Evolutionary conservation across 1,284 basidiomycete genomes (phyloP).

Genomic region (Ceratobasidium sp.): DNA sequence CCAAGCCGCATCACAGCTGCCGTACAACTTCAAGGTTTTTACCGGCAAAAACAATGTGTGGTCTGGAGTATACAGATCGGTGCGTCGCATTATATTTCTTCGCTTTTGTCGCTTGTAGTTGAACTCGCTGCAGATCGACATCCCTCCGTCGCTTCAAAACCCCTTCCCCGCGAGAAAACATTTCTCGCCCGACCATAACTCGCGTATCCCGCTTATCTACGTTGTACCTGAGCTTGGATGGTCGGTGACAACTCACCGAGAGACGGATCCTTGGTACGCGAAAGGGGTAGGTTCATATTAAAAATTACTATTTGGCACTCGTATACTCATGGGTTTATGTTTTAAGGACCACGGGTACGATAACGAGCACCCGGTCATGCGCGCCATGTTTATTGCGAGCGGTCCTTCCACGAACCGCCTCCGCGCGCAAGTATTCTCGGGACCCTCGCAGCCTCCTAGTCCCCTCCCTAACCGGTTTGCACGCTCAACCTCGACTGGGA

Average conservation of each 20-base stretch:
- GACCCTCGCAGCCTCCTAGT: slow-evolving; percentile 47
- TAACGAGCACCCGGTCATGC: slow-evolving; percentile 80
- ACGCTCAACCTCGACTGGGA: slow-evolving; percentile 50
- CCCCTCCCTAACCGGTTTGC: slow-evolving; percentile 49
- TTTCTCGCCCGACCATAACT: slow-evolving; percentile 69
- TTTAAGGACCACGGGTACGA: slow-evolving; percentile 85
- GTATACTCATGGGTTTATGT: neutral
- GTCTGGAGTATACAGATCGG: slow-evolving; percentile 8
- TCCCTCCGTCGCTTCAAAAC: slow-evolving; percentile 29
- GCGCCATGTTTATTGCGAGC: slow-evolving; percentile 89
- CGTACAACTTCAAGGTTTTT: slow-evolving; percentile 81
- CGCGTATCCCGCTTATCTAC: slow-evolving; percentile 86
- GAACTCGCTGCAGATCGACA: slow-evolving; percentile 11
- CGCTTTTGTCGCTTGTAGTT: neutral
- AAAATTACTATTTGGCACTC: slow-evolving; percentile 10
- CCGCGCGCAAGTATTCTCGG: slow-evolving; percentile 47
- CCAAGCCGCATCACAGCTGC: slow-evolving; percentile 63
- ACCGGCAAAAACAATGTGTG: slow-evolving; percentile 64
- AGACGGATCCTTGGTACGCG: slow-evolving; percentile 63
- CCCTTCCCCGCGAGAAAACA: slow-evolving; percentile 77
- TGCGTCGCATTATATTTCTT: neutral
- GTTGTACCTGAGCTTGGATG: slow-evolving; percentile 84
- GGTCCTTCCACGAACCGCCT: slow-evolving; percentile 76
- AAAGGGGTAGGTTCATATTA: slow-evolving; percentile 73
- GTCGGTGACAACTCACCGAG: slow-evolving; percentile 67